These are phyloP conservation scores for Vitis vinifera DNA, from an alignment of 164 flowering plant species.

Conservation along the genomic window ASM3070453v1 NC_081818.1:22537001-22537500, in stretches of 20 bases:
- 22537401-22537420: slow-evolving; percentile 80
- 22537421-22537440: too few relatives aligned
- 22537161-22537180: slow-evolving; percentile 85
- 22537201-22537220: slow-evolving; percentile 99
- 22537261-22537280: slow-evolving; percentile 84
- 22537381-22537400: slow-evolving; percentile 78
- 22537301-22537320: not conserved
- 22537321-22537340: slow-evolving; percentile 1
- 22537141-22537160: slow-evolving; percentile 89
- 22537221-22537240: slow-evolving; percentile 94
- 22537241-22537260: slow-evolving; percentile 98
- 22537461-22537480: too few relatives aligned
- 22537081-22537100: slow-evolving; percentile 94
- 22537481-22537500: slow-evolving; percentile 44
- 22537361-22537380: slow-evolving; percentile 91
- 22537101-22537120: slow-evolving; percentile 82
- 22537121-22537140: slow-evolving; percentile 83
- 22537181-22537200: slow-evolving; percentile 99
- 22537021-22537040: not conserved
- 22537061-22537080: slow-evolving; percentile 60
- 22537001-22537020: not conserved
- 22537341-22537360: slow-evolving; percentile 60
- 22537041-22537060: not conserved
- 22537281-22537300: not conserved
- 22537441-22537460: too few relatives aligned